Evolutionary conservation across 163 green algal genomes (phyloP).

Genomic region (Picocystis sp.): DNA sequence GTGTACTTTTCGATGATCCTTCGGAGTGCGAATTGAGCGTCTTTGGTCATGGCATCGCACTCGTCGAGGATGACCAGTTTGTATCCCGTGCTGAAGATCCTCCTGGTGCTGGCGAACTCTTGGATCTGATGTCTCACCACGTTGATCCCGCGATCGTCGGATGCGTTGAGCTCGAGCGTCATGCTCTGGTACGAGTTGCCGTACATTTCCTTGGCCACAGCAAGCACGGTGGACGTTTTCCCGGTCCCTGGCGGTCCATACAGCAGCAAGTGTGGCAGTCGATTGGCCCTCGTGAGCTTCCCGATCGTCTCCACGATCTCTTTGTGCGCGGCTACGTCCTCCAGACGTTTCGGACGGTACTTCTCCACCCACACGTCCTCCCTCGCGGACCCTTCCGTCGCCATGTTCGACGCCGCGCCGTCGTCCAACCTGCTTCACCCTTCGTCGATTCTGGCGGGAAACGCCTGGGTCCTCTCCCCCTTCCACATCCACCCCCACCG

Average conservation of each 20-base stretch:
- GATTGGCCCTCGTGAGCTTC: constrained; percentile 65
- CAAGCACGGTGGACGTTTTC: constrained; percentile 86
- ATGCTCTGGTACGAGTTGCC: constrained; percentile 54
- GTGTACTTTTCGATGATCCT: constrained; percentile 98
- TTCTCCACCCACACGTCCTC: constrained; percentile 73
- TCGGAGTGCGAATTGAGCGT: constrained; percentile 91
- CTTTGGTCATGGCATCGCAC: constrained; percentile 97
- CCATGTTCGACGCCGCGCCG: no score
- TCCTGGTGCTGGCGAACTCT: constrained; percentile 69
- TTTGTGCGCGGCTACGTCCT: constrained; percentile 86
- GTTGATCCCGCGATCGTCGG: constrained; percentile 82
- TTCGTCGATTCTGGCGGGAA: no score
- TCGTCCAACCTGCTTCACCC: no score
- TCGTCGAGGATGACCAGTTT: constrained; percentile 99
- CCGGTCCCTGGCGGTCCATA: constrained; percentile 95
- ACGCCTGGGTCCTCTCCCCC: no score
- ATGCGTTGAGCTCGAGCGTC: constrained; percentile 95
- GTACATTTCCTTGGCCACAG: constrained; percentile 84
- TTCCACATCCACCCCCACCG: no score
- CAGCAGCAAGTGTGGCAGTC: constrained; percentile 93
- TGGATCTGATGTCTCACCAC: constrained; percentile 93
- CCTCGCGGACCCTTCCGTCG: no score
- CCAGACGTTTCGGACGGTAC: constrained; percentile 77
- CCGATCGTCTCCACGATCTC: constrained; percentile 97
- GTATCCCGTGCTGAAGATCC: constrained; percentile 46